These are phyloP conservation scores for Ceratorhiza oryzae-sativae DNA, from an alignment of 1,284 basidiomycete species.

Conservation along the genomic window DNA sequence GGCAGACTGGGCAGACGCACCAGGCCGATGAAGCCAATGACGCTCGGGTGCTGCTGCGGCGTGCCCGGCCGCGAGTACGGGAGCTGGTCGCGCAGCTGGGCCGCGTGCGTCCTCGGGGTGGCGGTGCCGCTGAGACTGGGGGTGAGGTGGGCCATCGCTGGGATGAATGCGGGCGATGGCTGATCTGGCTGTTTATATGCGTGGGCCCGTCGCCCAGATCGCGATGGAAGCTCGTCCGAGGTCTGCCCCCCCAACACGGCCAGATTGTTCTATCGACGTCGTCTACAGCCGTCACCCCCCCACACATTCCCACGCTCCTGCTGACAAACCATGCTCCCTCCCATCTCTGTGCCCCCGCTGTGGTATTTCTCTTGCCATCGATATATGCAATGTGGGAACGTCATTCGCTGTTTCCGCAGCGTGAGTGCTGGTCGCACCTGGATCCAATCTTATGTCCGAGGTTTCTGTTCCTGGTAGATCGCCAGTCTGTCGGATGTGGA, in stretches of 20 bases:
- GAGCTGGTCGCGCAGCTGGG: conserved; percentile 21
- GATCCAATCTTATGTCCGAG: no score
- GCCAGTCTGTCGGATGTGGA: no score
- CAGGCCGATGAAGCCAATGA: conserved; percentile 61
- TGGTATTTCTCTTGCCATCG: no score
- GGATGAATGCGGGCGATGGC: background rate
- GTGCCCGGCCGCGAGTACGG: conserved; percentile 69
- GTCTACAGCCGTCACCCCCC: conserved; percentile 4
- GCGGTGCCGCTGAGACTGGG: background rate
- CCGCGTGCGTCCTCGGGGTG: conserved; percentile 23
- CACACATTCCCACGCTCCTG: conserved; percentile 29
- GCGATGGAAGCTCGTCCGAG: conserved; percentile 38
- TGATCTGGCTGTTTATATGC: conserved; percentile 1
- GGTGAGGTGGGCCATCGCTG: background rate
- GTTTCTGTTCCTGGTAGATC: no score
- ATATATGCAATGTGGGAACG: no score
- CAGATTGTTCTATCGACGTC: conserved; percentile 16
- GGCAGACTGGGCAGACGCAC: no score
- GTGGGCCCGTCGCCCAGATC: conserved; percentile 31
- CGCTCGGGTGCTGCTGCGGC: conserved; percentile 51
- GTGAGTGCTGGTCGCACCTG: no score
- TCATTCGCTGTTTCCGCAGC: no score
- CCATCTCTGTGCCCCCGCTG: no score
- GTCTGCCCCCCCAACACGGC: conserved; percentile 2
- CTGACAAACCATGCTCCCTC: conserved; percentile 24